A percentile compares a stretch with the other conserved stretches of the same genome.
phyloP scores from a whole-genome alignment of 768 basidiomycete species.

The Botryobasidium botryosum region DNA sequence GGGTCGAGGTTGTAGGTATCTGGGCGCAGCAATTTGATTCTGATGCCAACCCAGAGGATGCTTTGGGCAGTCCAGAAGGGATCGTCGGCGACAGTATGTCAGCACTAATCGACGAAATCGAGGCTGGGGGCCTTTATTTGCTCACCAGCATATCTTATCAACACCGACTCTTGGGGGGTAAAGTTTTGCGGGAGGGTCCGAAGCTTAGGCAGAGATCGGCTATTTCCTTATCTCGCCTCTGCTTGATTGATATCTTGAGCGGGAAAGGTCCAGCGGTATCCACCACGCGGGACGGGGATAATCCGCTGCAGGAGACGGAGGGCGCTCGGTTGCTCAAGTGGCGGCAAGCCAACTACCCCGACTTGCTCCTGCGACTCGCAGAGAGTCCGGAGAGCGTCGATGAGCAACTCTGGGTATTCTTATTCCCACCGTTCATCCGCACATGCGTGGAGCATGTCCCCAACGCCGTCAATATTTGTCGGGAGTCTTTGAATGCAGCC shows the following conservation, averaged over 20 bases:
- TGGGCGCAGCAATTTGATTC: slow-evolving; percentile 32
- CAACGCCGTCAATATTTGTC: slow-evolving; percentile 31
- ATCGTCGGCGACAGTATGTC: slow-evolving; percentile 17
- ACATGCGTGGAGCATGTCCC: slow-evolving; percentile 34
- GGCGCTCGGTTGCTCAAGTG: slow-evolving; percentile 21
- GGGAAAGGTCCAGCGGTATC: slow-evolving; percentile 18
- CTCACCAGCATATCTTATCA: slow-evolving; percentile 35
- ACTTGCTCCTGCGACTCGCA: slow-evolving; percentile 47
- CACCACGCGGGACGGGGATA: slow-evolving; percentile 4
- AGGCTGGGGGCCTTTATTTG: slow-evolving; percentile 58
- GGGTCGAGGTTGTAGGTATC: slow-evolving; percentile 51
- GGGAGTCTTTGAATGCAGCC: slow-evolving; percentile 51
- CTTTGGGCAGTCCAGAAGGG: slow-evolving; percentile 23
- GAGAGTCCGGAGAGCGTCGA: slow-evolving; percentile 55
- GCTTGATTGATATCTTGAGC: slow-evolving; percentile 30
- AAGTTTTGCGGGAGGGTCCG: slow-evolving; percentile 19
- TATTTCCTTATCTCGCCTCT: background rate
- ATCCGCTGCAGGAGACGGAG: slow-evolving; percentile 7
- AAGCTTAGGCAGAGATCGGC: background rate
- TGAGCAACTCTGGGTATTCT: slow-evolving; percentile 53
- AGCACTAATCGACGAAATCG: slow-evolving; percentile 41
- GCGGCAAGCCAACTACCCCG: slow-evolving; percentile 37
- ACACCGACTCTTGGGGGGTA: slow-evolving; percentile 38
- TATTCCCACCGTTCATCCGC: slow-evolving; percentile 50
- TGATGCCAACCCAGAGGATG: slow-evolving; percentile 9